These are phyloP conservation scores for Hemileccinum impolitum DNA, from an alignment of 768 basidiomycete genomes.

Conservation along the genomic window DNA sequence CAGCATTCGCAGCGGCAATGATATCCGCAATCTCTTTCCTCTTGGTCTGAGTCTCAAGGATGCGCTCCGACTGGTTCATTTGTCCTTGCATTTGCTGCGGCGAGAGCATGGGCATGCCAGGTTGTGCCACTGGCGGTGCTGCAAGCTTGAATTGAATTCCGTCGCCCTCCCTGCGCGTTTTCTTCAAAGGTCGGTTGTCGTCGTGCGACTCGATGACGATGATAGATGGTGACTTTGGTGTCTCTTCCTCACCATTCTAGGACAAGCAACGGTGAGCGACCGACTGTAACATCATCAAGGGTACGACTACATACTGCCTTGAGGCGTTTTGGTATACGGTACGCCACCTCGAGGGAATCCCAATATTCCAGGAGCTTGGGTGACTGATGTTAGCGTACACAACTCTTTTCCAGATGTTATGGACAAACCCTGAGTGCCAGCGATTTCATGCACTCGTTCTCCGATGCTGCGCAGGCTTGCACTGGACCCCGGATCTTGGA, in stretches of 20 bases:
- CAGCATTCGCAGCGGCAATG: slow-evolving; percentile 40
- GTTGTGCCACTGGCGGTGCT: background rate
- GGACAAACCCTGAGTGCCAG: slow-evolving; percentile 60
- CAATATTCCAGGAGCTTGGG: slow-evolving; percentile 74
- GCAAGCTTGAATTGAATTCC: slow-evolving; percentile 19
- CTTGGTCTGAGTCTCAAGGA: slow-evolving; percentile 3
- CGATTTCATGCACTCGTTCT: slow-evolving; percentile 52
- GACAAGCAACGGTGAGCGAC: background rate
- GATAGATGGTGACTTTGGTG: slow-evolving; percentile 12
- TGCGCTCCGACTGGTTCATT: background rate
- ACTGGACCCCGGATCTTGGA: slow-evolving; percentile 68
- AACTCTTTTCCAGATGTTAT: background rate
- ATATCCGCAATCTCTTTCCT: slow-evolving; percentile 36
- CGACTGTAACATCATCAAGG: background rate
- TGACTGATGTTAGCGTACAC: background rate
- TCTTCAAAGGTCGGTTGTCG: slow-evolving; percentile 31
- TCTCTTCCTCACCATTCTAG: slow-evolving; percentile 34
- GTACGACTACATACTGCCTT: slow-evolving; percentile 33
- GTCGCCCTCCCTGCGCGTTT: slow-evolving; percentile 29
- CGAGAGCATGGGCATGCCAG: background rate
- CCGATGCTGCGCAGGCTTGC: slow-evolving; percentile 47
- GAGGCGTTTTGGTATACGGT: slow-evolving; percentile 80
- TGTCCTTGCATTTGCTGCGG: background rate
- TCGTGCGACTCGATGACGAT: slow-evolving; percentile 23
- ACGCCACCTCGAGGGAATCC: slow-evolving; percentile 72